Evolutionary conservation across 1,139 yeast genomes (phyloP), one percentile per base, ranked within the genome.

Genomic region (Geotrichum citri-aurantii): DNA sequence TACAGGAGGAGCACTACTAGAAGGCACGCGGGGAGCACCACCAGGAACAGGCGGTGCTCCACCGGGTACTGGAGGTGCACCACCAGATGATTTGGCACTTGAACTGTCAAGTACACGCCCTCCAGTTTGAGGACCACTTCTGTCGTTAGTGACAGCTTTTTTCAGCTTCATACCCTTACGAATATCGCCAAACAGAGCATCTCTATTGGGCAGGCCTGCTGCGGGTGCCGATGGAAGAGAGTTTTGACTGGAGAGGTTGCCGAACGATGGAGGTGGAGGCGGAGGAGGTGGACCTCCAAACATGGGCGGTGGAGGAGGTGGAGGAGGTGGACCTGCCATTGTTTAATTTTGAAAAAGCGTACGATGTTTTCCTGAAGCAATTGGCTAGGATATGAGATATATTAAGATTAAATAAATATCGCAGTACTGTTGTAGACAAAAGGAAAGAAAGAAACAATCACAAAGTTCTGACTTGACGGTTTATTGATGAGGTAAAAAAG

Each of bases 121-220:
- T 3, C 74, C 79, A 0, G 81, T 71, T 51, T 66, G 60, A 1
- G 90, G 88, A 0, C 79, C 81, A 62, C 86, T 81, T 66, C 88
- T 76, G 68, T 86, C 95, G 62, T 86, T 80, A 0, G 92, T 88
- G 51, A 79, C 80, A 0, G 96, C 87, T 66, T 90, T 89, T 72
- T 88, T 90, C 65, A 92, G 78, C 58, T 69, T 76, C 63, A 79
- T 77, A 21, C 97, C 98, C 66, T 88, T 87, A 65, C 92, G 81
- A 65, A 92, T 92, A 71, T 90, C 96, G 42, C 93, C 90, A 47
- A 92, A 77, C 55, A 92, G 77, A 0, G 97, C 97, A 68, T 87
- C 89, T 68, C 95, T 60, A 23, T 66, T 69, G 1, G 64, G 65
- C 6, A 65, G 59, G 10, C 62, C 66, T 12, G 63, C 65, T 11